Base-by-base conservation (phyloP, 176 grass and related monocot genomes). In the Bonia amplexicaulis region DNA sequence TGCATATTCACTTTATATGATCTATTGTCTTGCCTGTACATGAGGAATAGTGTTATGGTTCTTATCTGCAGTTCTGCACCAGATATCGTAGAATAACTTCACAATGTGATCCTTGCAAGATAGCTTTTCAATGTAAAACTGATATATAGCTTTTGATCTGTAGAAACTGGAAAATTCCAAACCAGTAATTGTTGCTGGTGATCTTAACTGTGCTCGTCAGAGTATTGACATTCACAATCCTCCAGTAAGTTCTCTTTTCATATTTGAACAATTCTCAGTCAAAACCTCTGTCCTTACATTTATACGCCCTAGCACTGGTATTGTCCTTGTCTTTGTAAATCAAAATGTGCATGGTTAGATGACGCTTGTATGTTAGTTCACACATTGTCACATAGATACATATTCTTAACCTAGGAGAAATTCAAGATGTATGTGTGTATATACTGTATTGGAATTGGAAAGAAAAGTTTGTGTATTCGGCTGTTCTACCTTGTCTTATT, bases 211-310 rank as follows among this genome's bases (percentile, higher is more conserved):
- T 88, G 91, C 91, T 71, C 80, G 66, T 64, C 75, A 98, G 73
- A 92, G 84, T 77, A 98, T 95, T 44, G 95, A 98, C 82, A 98
- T 98, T 62, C 92, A 82, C 64, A 88, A 98, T 84, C 95, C 95
- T 90, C 71, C 87, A 22, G 95, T 98, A 87, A 92, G 87, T 63
- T 46, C 45, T 64, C 45, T 68, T 55, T 61, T 53, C 73, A 65
- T 67, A 59, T 74, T 22, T 72, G 44, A 27, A 19, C 16, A 78
- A 60, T 78, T 62, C 51, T 48, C 45, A 53, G 51, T 80, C 54
- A 81, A 47, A 60, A 83, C 5, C n/a, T 68, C 6, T 66, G 35
- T 53, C 45, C 74, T 84, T 60, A 57, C 40, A 39, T 72, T 82
- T 63, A 68, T 39, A 48, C 10, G 26, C 61, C 22, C 9, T 55